A percentile compares a stretch with the other conserved stretches of the same genome.
Evolutionary conservation across 495 filamentous ascomycete genomes (phyloP).

Genomic region (Glutinoglossum americanum): DNA sequence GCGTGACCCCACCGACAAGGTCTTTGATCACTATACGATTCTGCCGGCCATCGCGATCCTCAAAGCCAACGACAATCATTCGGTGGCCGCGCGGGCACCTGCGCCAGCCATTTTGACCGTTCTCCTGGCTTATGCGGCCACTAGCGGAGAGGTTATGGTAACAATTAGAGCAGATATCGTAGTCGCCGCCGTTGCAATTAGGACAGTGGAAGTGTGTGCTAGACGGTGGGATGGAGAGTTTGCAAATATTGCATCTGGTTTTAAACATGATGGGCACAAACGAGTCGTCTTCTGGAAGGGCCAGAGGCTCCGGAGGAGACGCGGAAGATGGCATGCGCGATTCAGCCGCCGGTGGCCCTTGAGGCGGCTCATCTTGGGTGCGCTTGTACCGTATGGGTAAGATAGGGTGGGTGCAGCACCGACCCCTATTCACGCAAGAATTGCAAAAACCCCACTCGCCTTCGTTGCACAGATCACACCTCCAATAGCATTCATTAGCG

Average conservation of each 20-base stretch:
- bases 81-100: conserved; percentile 60
- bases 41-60: conserved; percentile 36
- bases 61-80: conserved; percentile 50
- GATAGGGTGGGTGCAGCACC: conserved; percentile 55
- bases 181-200: conserved; percentile 48
- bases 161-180: conserved; percentile 62
- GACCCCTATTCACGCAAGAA: conserved; percentile 53
- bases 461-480: conserved; percentile 63
- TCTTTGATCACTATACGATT: conserved; percentile 37
- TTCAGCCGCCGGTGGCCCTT: not conserved
- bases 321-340: not conserved
- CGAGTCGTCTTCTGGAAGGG: not conserved
- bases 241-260: conserved; percentile 56
- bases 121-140: conserved; percentile 43
- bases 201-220: conserved; percentile 55
- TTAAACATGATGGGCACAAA: conserved; percentile 35
- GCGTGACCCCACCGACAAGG: conserved; percentile 44
- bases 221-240: conserved; percentile 41
- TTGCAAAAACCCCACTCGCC: conserved; percentile 87
- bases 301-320: not conserved
- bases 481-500: conserved; percentile 64
- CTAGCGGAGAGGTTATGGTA: conserved; percentile 40
- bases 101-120: conserved; percentile 61
- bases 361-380: not conserved
- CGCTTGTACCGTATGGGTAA: conserved; percentile 29